Evolutionary conservation across 2,329 filamentous ascomycete genomes (phyloP).

Genomic region (Fusarium algeriense): DNA sequence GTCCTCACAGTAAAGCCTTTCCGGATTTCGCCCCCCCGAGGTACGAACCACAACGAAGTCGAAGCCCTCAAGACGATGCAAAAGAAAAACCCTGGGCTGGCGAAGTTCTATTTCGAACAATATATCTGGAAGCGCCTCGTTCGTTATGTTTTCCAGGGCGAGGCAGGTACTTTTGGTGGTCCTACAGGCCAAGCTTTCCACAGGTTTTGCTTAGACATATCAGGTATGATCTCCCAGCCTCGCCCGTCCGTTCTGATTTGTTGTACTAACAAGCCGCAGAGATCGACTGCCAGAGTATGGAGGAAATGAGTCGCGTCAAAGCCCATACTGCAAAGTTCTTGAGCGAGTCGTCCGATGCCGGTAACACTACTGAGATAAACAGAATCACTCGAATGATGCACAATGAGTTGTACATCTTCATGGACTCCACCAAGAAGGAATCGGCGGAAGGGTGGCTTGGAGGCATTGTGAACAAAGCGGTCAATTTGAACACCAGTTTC

Average conservation of each 20-base stretch:
- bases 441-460: neutral
- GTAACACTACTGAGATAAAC: neutral
- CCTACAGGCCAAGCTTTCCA: conserved; percentile 17
- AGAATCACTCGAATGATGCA: neutral
- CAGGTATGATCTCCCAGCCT: neutral
- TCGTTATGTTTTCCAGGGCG: conserved; percentile 8
- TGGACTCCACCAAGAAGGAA: neutral
- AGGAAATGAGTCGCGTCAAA: conserved; percentile 24
- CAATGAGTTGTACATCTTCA: conserved; percentile 16
- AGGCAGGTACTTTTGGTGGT: conserved; percentile 19
- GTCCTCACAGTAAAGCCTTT: conserved; percentile 17
- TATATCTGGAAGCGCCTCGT: conserved; percentile 26
- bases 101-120: neutral
- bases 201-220: conserved; percentile 20
- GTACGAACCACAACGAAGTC: neutral
- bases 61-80: conserved; percentile 7
- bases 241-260: neutral
- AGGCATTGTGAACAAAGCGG: conserved; percentile 9
- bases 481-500: conserved; percentile 9
- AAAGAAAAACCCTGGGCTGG: neutral
- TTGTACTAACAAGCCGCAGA: conserved; percentile 12
- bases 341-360: neutral
- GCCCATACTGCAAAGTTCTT: conserved; percentile 8
- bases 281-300: conserved; percentile 1
- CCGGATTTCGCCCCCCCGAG: neutral